Conservation (phyloP, 108 stramenopile species). For the Nitzschia inconspicua region DNA sequence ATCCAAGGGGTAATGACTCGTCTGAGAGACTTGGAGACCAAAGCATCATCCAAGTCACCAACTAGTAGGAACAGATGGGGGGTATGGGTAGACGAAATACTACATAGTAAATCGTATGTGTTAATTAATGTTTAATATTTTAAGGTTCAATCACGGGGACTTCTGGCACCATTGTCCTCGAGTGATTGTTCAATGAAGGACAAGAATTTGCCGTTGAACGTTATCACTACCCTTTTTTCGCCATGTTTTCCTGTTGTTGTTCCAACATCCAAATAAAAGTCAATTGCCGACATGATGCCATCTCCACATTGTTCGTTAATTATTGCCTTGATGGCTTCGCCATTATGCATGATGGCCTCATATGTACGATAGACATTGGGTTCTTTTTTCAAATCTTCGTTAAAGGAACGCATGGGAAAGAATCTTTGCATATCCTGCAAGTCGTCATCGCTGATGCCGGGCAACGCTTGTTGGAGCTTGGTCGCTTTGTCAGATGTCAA, state of each 20-base stretch:
- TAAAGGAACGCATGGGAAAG: slow-evolving; percentile 53
- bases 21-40: no score
- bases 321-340: slow-evolving; percentile 63
- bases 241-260: slow-evolving; percentile 63
- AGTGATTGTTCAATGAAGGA: slow-evolving; percentile 59
- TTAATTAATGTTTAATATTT: no score
- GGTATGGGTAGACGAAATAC: no score
- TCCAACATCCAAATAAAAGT: slow-evolving; percentile 70
- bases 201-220: slow-evolving; percentile 81
- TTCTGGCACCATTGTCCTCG: slow-evolving; percentile 50
- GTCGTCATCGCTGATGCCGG: slow-evolving; percentile 33
- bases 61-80: no score
- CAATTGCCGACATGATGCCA: slow-evolving; percentile 80
- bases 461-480: slow-evolving; percentile 55
- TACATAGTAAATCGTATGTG: no score
- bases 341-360: slow-evolving; percentile 69
- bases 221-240: slow-evolving; percentile 74
- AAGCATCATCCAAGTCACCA: no score
- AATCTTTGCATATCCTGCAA: slow-evolving; percentile 45
- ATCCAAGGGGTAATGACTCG: no score
- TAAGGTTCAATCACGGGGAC: slow-evolving; percentile 45
- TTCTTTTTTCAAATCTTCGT: slow-evolving; percentile 58
- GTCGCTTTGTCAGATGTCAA: slow-evolving; percentile 37
- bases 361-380: slow-evolving; percentile 72
- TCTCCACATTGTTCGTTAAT: slow-evolving; percentile 78